Base-by-base conservation (phyloP, 306 rosid genomes). In the Cucurbita pepo region DNA sequence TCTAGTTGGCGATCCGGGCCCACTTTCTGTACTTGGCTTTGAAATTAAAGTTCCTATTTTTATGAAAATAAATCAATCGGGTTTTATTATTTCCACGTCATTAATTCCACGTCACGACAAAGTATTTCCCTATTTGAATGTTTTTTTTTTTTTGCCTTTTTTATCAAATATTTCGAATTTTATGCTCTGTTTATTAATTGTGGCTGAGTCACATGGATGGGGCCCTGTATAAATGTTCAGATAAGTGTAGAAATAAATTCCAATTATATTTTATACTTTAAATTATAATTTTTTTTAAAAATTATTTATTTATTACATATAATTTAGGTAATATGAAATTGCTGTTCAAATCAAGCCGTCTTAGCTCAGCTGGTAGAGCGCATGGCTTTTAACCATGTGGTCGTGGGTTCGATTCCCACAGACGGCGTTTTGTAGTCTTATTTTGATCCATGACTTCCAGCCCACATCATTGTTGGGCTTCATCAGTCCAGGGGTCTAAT, bases 311-410 rank as follows among this genome's bases (percentile, higher is more conserved):
- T 25, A 25, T 25, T 25, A 25, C 30, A 25, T 25, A 21, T 21
- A 25, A 25, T 25, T 25, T 25, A 0, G 3, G 30, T 25, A 2
- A 25, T 25, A 25, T 25, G 30, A 25, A 25, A 25, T 25, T 25
- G 3, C 30, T 25, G 30, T 25, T 25, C 30, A 25, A 25, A 25
- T 2, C 30, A 25, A 25, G 30, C 54, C 54, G 54, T 50, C 54
- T 50, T 50, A 50, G 54, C 54, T 50, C 54, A 50, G 54, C 54
- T 1, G 48, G 69, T 61, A 38, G 69, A 37, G 69, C 69, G 69
- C 69, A 61, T 61, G 69, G 69, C 53, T 64, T 64, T 64, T 64
- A 64, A 64, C 71, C 53, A 64, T 64, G 55, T 65, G 55, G 72
- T 65, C 55, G 72, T 65, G 55, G 54, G 40, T 65, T 65, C 55